These are phyloP conservation scores for Radiomyces spectabilis DNA, from an alignment of 192 early-diverging fungal species.

Conservation along the genomic window DNA sequence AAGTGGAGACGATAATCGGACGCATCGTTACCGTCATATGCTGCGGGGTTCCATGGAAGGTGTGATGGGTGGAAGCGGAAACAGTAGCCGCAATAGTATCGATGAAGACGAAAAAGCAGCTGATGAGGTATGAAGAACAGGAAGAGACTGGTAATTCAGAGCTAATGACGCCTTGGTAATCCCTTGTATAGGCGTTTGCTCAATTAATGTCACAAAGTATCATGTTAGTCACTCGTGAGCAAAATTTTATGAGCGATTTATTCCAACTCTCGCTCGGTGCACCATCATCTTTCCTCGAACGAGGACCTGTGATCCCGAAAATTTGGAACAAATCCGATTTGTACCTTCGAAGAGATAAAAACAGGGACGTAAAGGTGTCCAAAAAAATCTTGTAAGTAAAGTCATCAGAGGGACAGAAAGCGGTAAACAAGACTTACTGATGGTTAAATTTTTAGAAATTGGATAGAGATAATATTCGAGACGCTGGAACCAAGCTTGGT, in stretches of 20 bases:
- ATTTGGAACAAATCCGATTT: conserved; percentile 36
- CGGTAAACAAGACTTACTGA: neutral
- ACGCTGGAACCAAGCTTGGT: conserved; percentile 64
- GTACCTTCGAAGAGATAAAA: conserved; percentile 40
- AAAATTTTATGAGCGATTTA: conserved; percentile 87
- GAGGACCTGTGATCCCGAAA: conserved; percentile 25
- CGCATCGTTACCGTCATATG: conserved; percentile 16
- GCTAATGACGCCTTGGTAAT: no score
- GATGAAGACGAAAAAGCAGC: conserved; percentile 39
- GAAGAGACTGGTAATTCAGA: neutral
- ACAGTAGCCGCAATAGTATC: conserved; percentile 22
- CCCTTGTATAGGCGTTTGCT: conserved; percentile 54
- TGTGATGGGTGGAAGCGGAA: conserved; percentile 15
- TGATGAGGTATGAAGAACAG: conserved; percentile 5
- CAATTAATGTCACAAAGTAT: conserved; percentile 56
- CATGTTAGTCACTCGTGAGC: conserved; percentile 69
- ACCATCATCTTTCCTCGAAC: conserved; percentile 37
- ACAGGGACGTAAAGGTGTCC: conserved; percentile 60
- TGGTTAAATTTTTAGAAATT: conserved; percentile 45
- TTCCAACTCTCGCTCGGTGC: conserved; percentile 57
- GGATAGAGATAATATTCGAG: conserved; percentile 76
- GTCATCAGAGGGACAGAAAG: neutral
- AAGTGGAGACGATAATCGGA: conserved; percentile 11
- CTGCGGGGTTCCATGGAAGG: conserved; percentile 19
- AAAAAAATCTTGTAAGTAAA: conserved; percentile 57